These are phyloP conservation scores for Candida sanyaensis DNA, from an alignment of 1,139 yeast species.

Conservation along the genomic window DNA sequence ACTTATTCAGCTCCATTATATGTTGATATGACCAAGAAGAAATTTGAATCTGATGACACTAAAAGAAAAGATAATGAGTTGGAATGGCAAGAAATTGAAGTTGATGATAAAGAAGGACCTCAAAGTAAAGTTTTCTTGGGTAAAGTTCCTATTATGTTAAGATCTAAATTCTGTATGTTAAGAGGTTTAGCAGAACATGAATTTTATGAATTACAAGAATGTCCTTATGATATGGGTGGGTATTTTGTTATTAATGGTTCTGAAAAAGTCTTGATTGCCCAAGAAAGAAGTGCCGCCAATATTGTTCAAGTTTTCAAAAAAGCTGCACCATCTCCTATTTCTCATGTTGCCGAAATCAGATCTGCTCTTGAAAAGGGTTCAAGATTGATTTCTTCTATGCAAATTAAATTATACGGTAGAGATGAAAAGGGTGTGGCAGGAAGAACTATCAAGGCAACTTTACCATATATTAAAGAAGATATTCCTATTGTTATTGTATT, in stretches of 20 bases:
- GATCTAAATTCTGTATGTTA: slow-evolving; percentile 94
- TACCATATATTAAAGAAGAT: slow-evolving; percentile 95
- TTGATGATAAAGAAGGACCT: slow-evolving; percentile 65
- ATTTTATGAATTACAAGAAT: slow-evolving; percentile 91
- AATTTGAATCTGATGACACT: slow-evolving; percentile 80
- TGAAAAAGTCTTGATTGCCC: slow-evolving; percentile 96
- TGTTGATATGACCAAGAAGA: slow-evolving; percentile 93
- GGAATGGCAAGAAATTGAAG: slow-evolving; percentile 66
- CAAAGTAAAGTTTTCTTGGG: slow-evolving; percentile 86
- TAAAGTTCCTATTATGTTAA: slow-evolving; percentile 95
- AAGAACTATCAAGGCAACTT: slow-evolving; percentile 89
- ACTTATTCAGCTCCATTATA: slow-evolving; percentile 96
- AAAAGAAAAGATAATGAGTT: slow-evolving; percentile 57
- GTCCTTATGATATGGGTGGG: slow-evolving; percentile 99
- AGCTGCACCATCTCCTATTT: slow-evolving; percentile 95
- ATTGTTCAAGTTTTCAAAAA: slow-evolving; percentile 98
- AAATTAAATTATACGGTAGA: slow-evolving; percentile 87
- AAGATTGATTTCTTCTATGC: slow-evolving; percentile 89
- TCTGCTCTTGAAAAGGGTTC: slow-evolving; percentile 97
- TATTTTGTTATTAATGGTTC: slow-evolving; percentile 97
- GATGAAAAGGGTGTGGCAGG: slow-evolving; percentile 73
- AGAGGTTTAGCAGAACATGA: slow-evolving; percentile 93
- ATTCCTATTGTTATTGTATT: slow-evolving; percentile 95
- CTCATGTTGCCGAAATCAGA: slow-evolving; percentile 95
- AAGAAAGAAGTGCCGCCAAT: slow-evolving; percentile 97